Evolutionary conservation across 345 rosid species (phyloP).

Genomic region (Luvunga scandens): DNA sequence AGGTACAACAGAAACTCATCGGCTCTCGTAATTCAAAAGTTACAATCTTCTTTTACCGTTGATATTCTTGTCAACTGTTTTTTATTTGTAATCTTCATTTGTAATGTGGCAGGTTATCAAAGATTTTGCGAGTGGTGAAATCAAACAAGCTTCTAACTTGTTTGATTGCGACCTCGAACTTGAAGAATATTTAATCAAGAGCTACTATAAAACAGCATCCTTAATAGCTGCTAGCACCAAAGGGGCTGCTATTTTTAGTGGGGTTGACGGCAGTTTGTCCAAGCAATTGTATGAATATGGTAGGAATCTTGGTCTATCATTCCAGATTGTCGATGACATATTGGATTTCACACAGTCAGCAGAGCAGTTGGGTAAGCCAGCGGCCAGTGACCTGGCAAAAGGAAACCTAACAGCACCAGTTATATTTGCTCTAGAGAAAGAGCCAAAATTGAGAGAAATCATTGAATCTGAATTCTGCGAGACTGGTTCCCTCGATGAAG

Average conservation of each 20-base stretch:
- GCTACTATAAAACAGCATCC: slow-evolving; percentile 94
- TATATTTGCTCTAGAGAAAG: slow-evolving; percentile 74
- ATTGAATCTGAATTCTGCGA: slow-evolving; percentile 91
- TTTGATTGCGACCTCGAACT: slow-evolving; percentile 81
- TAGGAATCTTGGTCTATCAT: slow-evolving; percentile 88
- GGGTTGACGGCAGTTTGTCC: slow-evolving; percentile 44
- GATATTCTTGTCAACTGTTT: not conserved
- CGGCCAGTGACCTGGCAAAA: slow-evolving; percentile 75
- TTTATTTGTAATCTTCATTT: not conserved
- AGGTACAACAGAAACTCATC: slow-evolving; percentile 38
- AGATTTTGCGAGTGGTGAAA: slow-evolving; percentile 98
- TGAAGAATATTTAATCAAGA: slow-evolving; percentile 83
- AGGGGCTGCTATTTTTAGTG: slow-evolving; percentile 89
- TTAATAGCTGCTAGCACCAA: slow-evolving; percentile 90
- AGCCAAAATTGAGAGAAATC: slow-evolving; percentile 74
- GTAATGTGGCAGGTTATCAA: slow-evolving; percentile 67
- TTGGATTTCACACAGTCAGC: slow-evolving; percentile 90
- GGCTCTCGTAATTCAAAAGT: not conserved
- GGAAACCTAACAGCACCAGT: slow-evolving; percentile 96
- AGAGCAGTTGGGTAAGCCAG: slow-evolving; percentile 93
- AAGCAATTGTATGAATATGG: slow-evolving; percentile 80
- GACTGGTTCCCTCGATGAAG: slow-evolving; percentile 77
- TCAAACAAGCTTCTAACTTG: slow-evolving; percentile 90
- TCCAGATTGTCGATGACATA: slow-evolving; percentile 90
- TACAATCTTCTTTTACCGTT: not conserved